Percentiles rank a stretch among this genome's conserved stretches.
These are phyloP conservation scores for Dendrothele bispora DNA, from an alignment of 768 basidiomycete species.

Conservation along the genomic window DNA sequence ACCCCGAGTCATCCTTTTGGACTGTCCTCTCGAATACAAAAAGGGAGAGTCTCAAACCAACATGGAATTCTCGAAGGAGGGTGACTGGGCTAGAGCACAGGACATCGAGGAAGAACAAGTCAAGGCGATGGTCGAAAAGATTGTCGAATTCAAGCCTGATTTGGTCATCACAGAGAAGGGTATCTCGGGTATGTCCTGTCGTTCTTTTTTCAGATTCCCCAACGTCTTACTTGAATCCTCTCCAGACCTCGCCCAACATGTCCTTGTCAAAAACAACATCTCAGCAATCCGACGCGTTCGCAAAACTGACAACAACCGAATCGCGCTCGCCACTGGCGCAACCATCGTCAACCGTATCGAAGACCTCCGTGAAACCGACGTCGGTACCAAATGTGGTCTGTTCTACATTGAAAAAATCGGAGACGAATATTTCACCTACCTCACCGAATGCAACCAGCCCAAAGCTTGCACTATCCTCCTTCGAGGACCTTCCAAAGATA, in stretches of 20 bases:
- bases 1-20: slow-evolving; percentile 85
- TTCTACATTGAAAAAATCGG: slow-evolving; percentile 98
- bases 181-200: slow-evolving; percentile 70
- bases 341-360: slow-evolving; percentile 97
- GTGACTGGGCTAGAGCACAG: slow-evolving; percentile 89
- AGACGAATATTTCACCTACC: slow-evolving; percentile 99
- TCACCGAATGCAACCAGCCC: slow-evolving; percentile 85
- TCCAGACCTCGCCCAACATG: slow-evolving; percentile 89
- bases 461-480: slow-evolving; percentile 98
- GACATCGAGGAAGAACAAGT: slow-evolving; percentile 98
- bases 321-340: slow-evolving; percentile 92
- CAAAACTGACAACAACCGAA: slow-evolving; percentile 98
- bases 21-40: slow-evolving; percentile 98
- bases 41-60: slow-evolving; percentile 99
- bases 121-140: slow-evolving; percentile 77
- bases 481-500: slow-evolving; percentile 96
- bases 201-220: slow-evolving; percentile 1
- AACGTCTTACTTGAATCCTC: slow-evolving; percentile 1
- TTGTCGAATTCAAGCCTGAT: slow-evolving; percentile 94
- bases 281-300: slow-evolving; percentile 96
- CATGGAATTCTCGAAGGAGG: slow-evolving; percentile 95
- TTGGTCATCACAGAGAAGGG: slow-evolving; percentile 97
- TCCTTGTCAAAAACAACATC: slow-evolving; percentile 83
- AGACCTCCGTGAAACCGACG: slow-evolving; percentile 87
- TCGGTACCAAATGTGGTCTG: slow-evolving; percentile 93